These are phyloP conservation scores for Alternaria sp. DNA, from an alignment of 2,329 filamentous ascomycete species.

Conservation along the genomic window DNA sequence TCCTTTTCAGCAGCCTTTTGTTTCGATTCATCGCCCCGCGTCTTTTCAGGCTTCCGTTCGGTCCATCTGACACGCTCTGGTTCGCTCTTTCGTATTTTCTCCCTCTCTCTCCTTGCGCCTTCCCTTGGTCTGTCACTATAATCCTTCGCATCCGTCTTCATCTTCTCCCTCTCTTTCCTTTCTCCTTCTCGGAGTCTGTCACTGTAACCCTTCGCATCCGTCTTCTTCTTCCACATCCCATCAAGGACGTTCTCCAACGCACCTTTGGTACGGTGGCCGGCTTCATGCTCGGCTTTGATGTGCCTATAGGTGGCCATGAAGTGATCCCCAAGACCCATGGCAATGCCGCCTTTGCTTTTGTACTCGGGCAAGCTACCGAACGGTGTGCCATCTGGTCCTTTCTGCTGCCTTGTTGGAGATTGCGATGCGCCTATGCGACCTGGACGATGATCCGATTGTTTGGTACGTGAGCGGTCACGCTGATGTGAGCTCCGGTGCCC, in stretches of 20 bases:
- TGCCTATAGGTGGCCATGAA: slow-evolving; percentile 28
- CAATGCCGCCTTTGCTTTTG: slow-evolving; percentile 18
- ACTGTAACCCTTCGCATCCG: not conserved
- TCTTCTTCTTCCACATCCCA: slow-evolving; percentile 10
- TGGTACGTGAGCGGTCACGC: not conserved
- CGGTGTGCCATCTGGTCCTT: slow-evolving; percentile 23
- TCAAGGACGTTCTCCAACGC: slow-evolving; percentile 20
- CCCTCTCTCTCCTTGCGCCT: not conserved
- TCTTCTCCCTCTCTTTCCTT: not conserved
- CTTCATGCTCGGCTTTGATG: slow-evolving; percentile 28
- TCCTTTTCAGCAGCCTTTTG: not conserved
- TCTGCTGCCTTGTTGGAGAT: slow-evolving; percentile 1
- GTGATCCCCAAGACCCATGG: slow-evolving; percentile 25
- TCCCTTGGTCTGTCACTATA: not conserved
- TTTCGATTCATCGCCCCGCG: not conserved
- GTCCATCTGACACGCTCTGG: not conserved
- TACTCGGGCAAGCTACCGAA: slow-evolving; percentile 26
- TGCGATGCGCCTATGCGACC: not conserved
- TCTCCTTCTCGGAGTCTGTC: not conserved
- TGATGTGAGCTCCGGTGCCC: not conserved
- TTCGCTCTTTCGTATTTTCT: not conserved
- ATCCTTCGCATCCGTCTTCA: not conserved
- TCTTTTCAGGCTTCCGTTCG: not conserved
- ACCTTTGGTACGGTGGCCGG: slow-evolving; percentile 17
- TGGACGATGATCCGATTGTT: not conserved